These are phyloP conservation scores for Colletotrichum gigasporum DNA, from an alignment of 2,329 filamentous ascomycete species.

Conservation along the genomic window DNA sequence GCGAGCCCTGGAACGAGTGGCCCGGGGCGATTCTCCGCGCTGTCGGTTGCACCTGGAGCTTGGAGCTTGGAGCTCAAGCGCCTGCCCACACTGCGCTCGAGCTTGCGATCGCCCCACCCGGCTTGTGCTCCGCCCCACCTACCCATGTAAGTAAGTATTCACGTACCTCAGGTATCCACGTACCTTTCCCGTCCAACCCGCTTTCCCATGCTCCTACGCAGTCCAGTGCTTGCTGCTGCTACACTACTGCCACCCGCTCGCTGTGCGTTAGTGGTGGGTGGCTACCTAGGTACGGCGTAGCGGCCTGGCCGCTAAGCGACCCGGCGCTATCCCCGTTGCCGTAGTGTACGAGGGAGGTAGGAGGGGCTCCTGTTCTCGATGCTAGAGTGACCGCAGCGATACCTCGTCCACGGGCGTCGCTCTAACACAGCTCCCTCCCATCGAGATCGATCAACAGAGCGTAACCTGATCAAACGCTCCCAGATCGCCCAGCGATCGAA, in stretches of 20 bases:
- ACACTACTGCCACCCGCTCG: slow-evolving; percentile 2
- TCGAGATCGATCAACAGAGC: slow-evolving; percentile 37
- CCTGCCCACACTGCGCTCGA: slow-evolving; percentile 5
- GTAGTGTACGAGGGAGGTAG: slow-evolving; percentile 15
- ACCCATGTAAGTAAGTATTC: too few relatives aligned
- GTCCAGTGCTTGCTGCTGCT: not conserved
- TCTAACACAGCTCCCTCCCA: slow-evolving; percentile 21
- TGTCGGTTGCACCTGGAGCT: slow-evolving; percentile 17
- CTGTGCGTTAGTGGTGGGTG: too few relatives aligned
- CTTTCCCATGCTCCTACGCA: too few relatives aligned
- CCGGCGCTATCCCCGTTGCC: not conserved
- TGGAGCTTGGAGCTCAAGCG: not conserved
- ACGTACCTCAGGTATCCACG: too few relatives aligned
- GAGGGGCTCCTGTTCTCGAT: not conserved
- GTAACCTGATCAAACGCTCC: slow-evolving; percentile 33
- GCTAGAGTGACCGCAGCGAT: slow-evolving; percentile 14
- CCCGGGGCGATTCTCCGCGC: slow-evolving; percentile 16
- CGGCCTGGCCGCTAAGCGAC: not conserved
- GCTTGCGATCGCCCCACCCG: slow-evolving; percentile 17
- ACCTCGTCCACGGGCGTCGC: not conserved
- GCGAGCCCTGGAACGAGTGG: slow-evolving; percentile 6
- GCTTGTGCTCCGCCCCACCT: slow-evolving; percentile 3
- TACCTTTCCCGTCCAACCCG: not conserved
- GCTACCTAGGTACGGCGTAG: too few relatives aligned
- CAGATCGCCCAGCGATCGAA: slow-evolving; percentile 34